Evolutionary conservation across 2,329 filamentous ascomycete genomes (phyloP), one percentile per base, ranked within the genome.

Genomic region (Curvularia verruculosa): DNA sequence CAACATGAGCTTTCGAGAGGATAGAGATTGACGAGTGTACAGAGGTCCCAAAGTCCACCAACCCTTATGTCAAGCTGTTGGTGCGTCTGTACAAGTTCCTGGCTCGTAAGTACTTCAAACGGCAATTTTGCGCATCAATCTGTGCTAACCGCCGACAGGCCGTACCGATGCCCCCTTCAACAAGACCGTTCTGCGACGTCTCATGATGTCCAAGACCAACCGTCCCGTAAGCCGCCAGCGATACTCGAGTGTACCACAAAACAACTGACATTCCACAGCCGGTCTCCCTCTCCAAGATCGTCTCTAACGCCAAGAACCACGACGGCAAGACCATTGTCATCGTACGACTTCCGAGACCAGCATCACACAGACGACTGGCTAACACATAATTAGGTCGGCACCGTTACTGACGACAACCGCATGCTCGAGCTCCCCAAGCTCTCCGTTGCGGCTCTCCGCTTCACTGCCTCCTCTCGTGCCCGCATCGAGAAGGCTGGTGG

Each of bases 171-270:
- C 92, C 69, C 87, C 87, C 84, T 99, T 99, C 91, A 99, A 99
- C 90, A 96, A 96, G 87, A 91, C 95, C 76, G 88, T 99, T 78
- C 91, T 99, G 76, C 92, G 94, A 81, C 91, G 95, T 77, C 90
- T 99, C 63, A 96, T 96, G 80, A 96, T 95, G 91, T 96, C 92
- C 81, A 92, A 93, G 83, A 96, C 96, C 84, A 98, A 98, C 90
- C 90, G 93, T 74, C 77, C 77, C 75, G 71, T 74, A 72, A 74
- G 70, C 60, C 37, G 57, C 41, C 58, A 44, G 58, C 40, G 49
- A 19, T 19, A 49, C 24, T 21, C 47, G 18, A 19, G n/a, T n/a
- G n/a, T n/a, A n/a, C n/a, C n/a, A 54, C 34, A 56, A 13, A 48
- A 46, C 18, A 6, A 59, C 69, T 71, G 66, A 73, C 50, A 43